Percentiles rank a stretch among this genome's conserved stretches.
phyloP scores from a whole-genome alignment of 1,139 yeast genomes.

The Taphrina deformans region DNA sequence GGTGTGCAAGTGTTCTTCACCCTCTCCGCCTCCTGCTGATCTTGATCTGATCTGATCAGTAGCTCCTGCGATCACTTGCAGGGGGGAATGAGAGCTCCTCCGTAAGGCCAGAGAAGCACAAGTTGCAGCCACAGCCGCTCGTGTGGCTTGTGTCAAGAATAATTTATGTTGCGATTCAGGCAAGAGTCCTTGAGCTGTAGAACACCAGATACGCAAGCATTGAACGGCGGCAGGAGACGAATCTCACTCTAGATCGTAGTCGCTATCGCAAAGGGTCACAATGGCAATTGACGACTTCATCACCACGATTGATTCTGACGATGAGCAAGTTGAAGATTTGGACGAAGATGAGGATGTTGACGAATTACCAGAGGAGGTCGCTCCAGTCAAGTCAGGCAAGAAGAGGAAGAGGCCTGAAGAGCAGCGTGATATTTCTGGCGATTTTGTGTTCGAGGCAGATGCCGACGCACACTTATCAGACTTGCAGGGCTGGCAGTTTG shows the following conservation, averaged over 20 bases:
- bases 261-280: too few relatives aligned
- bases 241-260: too few relatives aligned
- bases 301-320: slow-evolving; percentile 32
- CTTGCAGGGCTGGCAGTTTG: slow-evolving; percentile 82
- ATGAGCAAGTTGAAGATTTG: slow-evolving; percentile 16
- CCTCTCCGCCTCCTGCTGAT: too few relatives aligned
- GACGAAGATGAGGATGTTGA: slow-evolving; percentile 31
- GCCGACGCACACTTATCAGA: slow-evolving; percentile 64
- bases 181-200: too few relatives aligned
- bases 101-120: background rate
- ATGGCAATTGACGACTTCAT: slow-evolving; percentile 9
- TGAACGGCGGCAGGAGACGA: too few relatives aligned
- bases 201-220: too few relatives aligned
- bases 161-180: background rate
- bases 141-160: slow-evolving; percentile 11
- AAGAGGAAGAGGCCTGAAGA: slow-evolving; percentile 41
- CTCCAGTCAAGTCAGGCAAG: background rate
- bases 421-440: slow-evolving; percentile 51
- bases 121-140: background rate
- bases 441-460: slow-evolving; percentile 70
- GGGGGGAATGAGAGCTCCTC: too few relatives aligned
- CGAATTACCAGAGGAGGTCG: slow-evolving; percentile 17
- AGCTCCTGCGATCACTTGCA: too few relatives aligned
- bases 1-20: too few relatives aligned
- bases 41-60: slow-evolving; percentile 11